These are phyloP conservation scores for Eimeria necatrix DNA, from an alignment of 169 alveolate genomes.

Conservation along the genomic window DNA sequence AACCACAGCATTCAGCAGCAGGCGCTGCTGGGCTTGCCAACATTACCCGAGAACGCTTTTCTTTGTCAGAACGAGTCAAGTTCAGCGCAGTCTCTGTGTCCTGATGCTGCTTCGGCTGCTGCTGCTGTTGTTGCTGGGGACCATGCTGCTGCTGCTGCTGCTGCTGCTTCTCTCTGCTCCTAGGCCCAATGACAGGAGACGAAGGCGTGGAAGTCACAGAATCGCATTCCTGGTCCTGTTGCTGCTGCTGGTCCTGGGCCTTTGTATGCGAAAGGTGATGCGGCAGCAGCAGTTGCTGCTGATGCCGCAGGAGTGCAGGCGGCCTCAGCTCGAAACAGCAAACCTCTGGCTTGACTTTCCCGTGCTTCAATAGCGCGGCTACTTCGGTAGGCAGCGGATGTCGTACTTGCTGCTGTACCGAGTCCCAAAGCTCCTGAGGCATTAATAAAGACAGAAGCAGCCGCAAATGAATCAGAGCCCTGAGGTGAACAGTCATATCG, in stretches of 20 bases:
- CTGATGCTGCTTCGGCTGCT: not conserved
- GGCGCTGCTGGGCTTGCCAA: not conserved
- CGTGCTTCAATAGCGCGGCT: conserved; percentile 42
- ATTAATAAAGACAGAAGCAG: not conserved
- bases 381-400: conserved; percentile 36
- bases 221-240: not conserved
- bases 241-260: conserved; percentile 35
- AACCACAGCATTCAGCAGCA: not conserved
- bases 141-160: conserved; percentile 5
- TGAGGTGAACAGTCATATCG: not conserved
- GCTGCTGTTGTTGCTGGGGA: not conserved
- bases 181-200: not conserved
- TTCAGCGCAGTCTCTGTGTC: not conserved
- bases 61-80: not conserved
- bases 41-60: not conserved
- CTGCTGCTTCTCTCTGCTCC: not conserved
- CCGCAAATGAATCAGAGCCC: not conserved
- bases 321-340: conserved; percentile 49
- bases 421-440: conserved; percentile 18
- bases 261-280: conserved; percentile 10
- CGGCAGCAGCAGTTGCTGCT: conserved; percentile 47
- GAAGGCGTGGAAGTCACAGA: not conserved
- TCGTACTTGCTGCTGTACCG: conserved; percentile 11
- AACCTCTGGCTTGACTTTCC: conserved; percentile 8
- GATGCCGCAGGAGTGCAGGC: conserved; percentile 43